Conservation (phyloP, 768 basidiomycete genomes). For the Trametes maxima region DNA sequence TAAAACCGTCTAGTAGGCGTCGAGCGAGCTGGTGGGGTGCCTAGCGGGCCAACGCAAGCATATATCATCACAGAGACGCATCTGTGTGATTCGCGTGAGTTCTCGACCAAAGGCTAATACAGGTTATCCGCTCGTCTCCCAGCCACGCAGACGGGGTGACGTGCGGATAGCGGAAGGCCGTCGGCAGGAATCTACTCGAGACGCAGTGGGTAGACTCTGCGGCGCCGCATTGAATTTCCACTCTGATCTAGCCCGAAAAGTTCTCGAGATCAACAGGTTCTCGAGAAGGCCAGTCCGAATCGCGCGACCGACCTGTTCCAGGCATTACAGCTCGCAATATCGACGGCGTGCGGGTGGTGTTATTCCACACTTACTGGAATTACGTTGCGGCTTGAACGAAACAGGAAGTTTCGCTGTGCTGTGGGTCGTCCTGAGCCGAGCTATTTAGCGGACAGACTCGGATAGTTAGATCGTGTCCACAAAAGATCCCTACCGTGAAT, state of each 20-base stretch:
- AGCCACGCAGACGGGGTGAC: conserved; percentile 1
- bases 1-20: background rate
- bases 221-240: background rate
- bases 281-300: too few relatives aligned
- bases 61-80: conserved; percentile 16
- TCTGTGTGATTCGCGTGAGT: background rate
- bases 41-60: background rate
- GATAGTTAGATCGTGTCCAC: background rate
- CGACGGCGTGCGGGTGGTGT: too few relatives aligned
- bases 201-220: background rate
- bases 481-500: conserved; percentile 1
- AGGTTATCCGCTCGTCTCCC: conserved; percentile 9
- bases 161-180: conserved; percentile 7
- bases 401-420: background rate
- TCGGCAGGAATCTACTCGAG: background rate
- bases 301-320: too few relatives aligned
- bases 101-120: conserved; percentile 4
- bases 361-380: background rate
- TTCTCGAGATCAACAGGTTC: too few relatives aligned
- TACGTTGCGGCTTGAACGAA: conserved; percentile 1
- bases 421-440: conserved; percentile 1
- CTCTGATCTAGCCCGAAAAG: background rate
- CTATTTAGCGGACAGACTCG: background rate
- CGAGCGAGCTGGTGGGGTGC: background rate
- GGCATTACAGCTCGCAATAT: too few relatives aligned